Percentiles rank a stretch among this genome's conserved stretches.
Conservation (phyloP, 768 basidiomycete species). For the Suillus subaureus region DNA sequence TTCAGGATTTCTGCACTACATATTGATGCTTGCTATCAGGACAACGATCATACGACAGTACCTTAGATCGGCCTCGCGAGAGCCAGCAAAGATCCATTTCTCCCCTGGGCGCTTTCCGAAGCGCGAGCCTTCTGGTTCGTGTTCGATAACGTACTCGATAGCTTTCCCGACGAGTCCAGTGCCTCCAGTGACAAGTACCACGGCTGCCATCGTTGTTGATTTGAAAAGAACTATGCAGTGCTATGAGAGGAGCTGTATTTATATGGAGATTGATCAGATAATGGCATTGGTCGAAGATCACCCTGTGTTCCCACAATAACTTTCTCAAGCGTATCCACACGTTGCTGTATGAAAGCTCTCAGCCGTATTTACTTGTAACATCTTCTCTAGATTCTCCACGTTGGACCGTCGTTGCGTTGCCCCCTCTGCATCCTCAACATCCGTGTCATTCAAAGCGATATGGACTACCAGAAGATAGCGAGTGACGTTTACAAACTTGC, state of each 20-base stretch:
- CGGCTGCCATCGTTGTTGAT: constrained; percentile 32
- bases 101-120: constrained; percentile 80
- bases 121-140: constrained; percentile 73
- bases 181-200: constrained; percentile 84
- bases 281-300: background rate
- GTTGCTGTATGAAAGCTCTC: constrained; percentile 16
- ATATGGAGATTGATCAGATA: constrained; percentile 2
- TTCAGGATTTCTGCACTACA: constrained; percentile 56
- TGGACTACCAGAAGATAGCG: constrained; percentile 57
- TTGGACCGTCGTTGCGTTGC: constrained; percentile 9
- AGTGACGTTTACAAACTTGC: constrained; percentile 66
- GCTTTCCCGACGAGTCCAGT: constrained; percentile 87
- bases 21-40: background rate
- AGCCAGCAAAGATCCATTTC: constrained; percentile 83
- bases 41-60: constrained; percentile 28
- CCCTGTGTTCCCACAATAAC: constrained; percentile 19
- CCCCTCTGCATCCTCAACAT: background rate
- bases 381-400: constrained; percentile 12
- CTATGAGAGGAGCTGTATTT: constrained; percentile 3
- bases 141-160: constrained; percentile 76
- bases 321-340: constrained; percentile 6
- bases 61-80: constrained; percentile 85
- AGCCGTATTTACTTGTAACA: constrained; percentile 9
- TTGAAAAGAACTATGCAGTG: background rate
- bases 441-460: constrained; percentile 21